Evolutionary conservation across 306 rosid species (phyloP).

Genomic region (Lathyrus tuberosus): DNA sequence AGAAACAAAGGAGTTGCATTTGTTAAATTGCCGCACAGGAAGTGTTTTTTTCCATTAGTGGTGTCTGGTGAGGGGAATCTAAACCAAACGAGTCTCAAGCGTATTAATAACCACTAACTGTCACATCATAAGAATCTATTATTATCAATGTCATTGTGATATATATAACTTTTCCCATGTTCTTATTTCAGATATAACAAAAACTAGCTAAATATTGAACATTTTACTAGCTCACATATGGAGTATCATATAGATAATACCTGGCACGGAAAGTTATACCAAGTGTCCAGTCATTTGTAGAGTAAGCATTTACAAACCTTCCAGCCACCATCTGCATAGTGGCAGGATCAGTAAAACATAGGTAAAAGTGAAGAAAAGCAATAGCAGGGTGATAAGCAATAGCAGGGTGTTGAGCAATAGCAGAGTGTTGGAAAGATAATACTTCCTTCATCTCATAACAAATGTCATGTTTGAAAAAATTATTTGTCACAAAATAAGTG

Average conservation of each 20-base stretch:
- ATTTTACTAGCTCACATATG: neutral
- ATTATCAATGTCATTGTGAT: conserved; percentile 14
- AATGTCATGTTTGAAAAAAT: too few relatives aligned
- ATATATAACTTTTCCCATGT: conserved; percentile 9
- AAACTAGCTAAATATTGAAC: conserved; percentile 28
- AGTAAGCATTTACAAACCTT: conserved; percentile 71
- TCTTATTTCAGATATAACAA: conserved; percentile 17
- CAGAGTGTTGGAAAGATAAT: neutral
- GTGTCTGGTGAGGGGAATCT: neutral
- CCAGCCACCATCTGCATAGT: conserved; percentile 68
- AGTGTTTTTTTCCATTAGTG: neutral
- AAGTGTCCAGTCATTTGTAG: conserved; percentile 65
- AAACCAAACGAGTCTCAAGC: neutral
- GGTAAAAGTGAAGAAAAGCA: neutral
- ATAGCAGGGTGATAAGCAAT: conserved; percentile 14
- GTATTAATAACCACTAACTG: neutral
- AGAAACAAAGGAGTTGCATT: neutral
- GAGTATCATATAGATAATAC: conserved; percentile 44
- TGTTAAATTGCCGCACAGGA: neutral
- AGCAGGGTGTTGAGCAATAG: neutral
- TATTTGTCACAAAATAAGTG: too few relatives aligned
- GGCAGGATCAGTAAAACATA: conserved; percentile 24
- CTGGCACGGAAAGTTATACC: conserved; percentile 67
- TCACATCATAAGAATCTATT: conserved; percentile 12
- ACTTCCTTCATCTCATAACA: too few relatives aligned